Conservation (phyloP, 139 green algal genomes). For the Ostreobium quekettii region DNA sequence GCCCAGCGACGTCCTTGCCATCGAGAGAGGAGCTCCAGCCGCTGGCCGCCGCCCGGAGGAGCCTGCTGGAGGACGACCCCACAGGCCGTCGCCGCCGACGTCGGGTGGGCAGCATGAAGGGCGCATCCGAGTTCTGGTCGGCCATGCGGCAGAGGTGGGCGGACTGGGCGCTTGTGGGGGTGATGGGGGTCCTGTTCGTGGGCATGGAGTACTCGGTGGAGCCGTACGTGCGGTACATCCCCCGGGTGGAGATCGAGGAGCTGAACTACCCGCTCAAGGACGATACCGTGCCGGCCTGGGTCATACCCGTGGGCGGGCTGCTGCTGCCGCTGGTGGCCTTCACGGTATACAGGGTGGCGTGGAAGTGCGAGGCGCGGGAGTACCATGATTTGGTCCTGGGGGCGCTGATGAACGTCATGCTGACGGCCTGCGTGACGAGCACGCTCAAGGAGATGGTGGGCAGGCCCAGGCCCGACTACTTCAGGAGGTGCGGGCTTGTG, state of each 20-base stretch:
- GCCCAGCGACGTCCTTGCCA: no score
- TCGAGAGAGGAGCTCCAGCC: no score
- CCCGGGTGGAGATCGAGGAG: background rate
- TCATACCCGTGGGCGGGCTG: conserved; percentile 29
- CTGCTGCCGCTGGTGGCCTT: conserved; percentile 19
- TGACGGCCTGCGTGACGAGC: background rate
- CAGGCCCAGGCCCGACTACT: conserved; percentile 5
- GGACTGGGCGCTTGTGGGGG: background rate
- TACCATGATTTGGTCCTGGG: conserved; percentile 10
- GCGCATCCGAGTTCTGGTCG: no score
- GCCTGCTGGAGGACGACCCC: no score
- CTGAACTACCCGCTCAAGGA: conserved; percentile 5
- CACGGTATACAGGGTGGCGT: background rate
- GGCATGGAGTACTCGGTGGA: background rate
- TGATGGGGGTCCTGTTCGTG: background rate
- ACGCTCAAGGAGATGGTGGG: conserved; percentile 1
- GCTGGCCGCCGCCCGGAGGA: no score
- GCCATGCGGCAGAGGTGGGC: background rate
- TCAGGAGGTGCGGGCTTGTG: conserved; percentile 3
- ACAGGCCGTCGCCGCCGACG: no score
- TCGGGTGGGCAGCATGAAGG: no score
- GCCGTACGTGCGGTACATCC: background rate
- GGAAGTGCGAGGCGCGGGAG: background rate
- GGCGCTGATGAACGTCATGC: conserved; percentile 4
- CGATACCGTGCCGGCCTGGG: conserved; percentile 33